Conservation (phyloP, 2,329 filamentous ascomycete genomes). For the Exophiala sp. region DNA sequence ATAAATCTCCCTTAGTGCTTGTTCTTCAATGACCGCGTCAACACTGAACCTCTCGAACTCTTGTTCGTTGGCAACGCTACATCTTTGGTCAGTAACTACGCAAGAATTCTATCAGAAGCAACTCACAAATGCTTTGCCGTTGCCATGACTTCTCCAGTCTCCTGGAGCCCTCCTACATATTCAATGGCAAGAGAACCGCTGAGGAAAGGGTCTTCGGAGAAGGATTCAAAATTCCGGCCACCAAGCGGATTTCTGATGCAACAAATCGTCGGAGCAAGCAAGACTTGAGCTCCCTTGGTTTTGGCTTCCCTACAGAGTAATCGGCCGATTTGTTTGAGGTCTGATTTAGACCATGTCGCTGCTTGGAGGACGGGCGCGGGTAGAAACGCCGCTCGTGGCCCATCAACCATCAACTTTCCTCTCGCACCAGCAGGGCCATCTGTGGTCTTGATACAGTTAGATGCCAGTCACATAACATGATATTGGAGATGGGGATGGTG, state of each 20-base stretch:
- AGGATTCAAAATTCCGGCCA: constrained; percentile 80
- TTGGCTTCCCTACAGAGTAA: constrained; percentile 66
- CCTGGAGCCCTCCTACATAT: constrained; percentile 66
- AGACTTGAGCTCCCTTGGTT: constrained; percentile 66
- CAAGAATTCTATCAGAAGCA: too few species aligned
- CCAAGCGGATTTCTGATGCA: constrained; percentile 74
- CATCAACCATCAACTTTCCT: constrained; percentile 46
- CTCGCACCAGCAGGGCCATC: too few species aligned
- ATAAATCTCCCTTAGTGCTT: constrained; percentile 58
- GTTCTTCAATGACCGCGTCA: constrained; percentile 39
- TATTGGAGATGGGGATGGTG: constrained; percentile 40
- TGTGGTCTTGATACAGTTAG: too few species aligned
- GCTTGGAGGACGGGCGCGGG: constrained; percentile 66
- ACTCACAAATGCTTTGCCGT: constrained; percentile 59
- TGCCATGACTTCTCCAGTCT: constrained; percentile 61
- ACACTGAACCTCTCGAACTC: constrained; percentile 40
- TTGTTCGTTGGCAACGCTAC: constrained; percentile 39
- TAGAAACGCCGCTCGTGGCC: constrained; percentile 53
- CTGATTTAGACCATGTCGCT: constrained; percentile 66
- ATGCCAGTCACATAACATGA: constrained; percentile 54
- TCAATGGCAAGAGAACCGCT: constrained; percentile 66
- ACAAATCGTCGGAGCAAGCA: constrained; percentile 71
- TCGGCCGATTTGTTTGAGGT: constrained; percentile 62
- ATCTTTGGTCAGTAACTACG: too few species aligned
- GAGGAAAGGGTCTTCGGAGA: constrained; percentile 72